These are phyloP conservation scores for Magnolia officinalis DNA, from an alignment of 164 flowering plant species.

Conservation along the genomic window DNA sequence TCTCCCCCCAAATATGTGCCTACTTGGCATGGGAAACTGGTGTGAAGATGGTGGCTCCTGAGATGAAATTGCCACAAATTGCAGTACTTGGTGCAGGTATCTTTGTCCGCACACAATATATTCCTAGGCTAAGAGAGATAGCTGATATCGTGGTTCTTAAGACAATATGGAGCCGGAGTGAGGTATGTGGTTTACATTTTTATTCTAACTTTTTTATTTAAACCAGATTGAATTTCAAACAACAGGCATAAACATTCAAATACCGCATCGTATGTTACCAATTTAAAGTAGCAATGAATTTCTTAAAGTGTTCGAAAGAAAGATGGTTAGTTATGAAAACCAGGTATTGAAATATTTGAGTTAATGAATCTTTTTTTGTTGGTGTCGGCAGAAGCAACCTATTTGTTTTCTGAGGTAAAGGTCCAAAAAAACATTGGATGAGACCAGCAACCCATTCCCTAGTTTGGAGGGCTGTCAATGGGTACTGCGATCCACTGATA, in stretches of 20 bases:
- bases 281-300: neutral
- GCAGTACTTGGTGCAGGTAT: conserved; percentile 86
- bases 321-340: neutral
- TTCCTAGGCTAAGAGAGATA: conserved; percentile 80
- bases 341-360: neutral
- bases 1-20: neutral
- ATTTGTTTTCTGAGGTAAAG: neutral
- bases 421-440: neutral
- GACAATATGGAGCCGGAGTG: conserved; percentile 79
- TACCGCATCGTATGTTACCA: neutral
- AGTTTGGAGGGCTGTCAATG: neutral
- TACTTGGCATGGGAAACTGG: neutral
- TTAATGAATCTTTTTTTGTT: neutral
- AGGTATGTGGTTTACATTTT: conserved; percentile 35
- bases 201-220: neutral
- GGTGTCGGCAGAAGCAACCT: neutral
- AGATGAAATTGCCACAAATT: conserved; percentile 52
- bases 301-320: neutral
- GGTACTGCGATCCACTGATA: too few relatives aligned
- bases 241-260: neutral
- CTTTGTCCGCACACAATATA: conserved; percentile 71
- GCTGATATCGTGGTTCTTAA: conserved; percentile 53
- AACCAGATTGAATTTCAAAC: neutral
- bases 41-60: conserved; percentile 7
- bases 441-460: neutral